Evolutionary conservation across 2,329 filamentous ascomycete species (phyloP).

Genomic region (Thyridium curvatum): DNA sequence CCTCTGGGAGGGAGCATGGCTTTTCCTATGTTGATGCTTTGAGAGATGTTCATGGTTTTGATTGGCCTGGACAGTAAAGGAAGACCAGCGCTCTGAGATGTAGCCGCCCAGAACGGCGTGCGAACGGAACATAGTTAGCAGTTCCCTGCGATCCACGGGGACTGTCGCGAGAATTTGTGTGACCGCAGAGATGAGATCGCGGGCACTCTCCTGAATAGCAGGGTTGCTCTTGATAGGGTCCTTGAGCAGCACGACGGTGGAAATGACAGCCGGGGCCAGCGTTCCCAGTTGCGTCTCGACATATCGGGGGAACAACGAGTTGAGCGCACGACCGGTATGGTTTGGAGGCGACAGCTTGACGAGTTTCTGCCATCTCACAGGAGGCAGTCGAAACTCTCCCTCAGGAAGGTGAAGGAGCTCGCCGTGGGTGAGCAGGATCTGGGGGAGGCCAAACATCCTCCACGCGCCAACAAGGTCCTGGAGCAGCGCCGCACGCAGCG

Average conservation of each 20-base stretch:
- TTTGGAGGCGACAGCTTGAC: constrained; percentile 5
- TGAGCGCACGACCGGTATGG: constrained; percentile 21
- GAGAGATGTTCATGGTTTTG: too few species aligned
- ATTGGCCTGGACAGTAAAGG: too few species aligned
- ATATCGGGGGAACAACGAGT: constrained; percentile 26
- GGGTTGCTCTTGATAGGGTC: constrained; percentile 18
- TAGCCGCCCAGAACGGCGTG: constrained; percentile 13
- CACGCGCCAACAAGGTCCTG: constrained; percentile 33
- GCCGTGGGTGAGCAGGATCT: too few species aligned
- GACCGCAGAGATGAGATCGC: constrained; percentile 17
- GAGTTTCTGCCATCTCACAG: background rate
- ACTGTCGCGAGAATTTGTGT: constrained; percentile 9
- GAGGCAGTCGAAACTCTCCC: background rate
- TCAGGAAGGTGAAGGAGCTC: constrained; percentile 4
- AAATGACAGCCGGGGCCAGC: constrained; percentile 26
- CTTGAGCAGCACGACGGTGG: constrained; percentile 29
- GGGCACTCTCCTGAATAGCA: constrained; percentile 10
- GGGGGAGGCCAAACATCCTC: constrained; percentile 29
- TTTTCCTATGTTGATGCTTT: too few species aligned
- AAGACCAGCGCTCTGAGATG: constrained; percentile 4
- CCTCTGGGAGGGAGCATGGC: too few species aligned
- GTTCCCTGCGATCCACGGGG: constrained; percentile 2
- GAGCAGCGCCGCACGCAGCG: constrained; percentile 22
- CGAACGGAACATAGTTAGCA: constrained; percentile 12
- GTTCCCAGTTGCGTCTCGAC: constrained; percentile 12